Percentiles rank a stretch among this genome's conserved stretches.
phyloP scores from a whole-genome alignment of 2,329 filamentous ascomycete genomes.

The Gnomoniopsis smithogilvyi region DNA sequence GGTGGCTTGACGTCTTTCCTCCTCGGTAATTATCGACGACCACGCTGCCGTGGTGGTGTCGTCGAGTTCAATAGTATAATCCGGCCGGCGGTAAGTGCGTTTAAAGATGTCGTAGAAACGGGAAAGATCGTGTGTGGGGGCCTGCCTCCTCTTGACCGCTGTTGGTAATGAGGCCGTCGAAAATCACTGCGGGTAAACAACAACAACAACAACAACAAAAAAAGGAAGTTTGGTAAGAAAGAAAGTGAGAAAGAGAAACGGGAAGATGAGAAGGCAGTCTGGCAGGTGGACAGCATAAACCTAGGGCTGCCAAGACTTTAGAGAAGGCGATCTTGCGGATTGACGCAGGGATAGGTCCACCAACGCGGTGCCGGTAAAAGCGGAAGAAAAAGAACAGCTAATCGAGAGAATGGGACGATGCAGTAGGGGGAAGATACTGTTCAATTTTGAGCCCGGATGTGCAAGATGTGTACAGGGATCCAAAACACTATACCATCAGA shows the following conservation, averaged over 20 bases:
- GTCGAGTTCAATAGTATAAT: background rate
- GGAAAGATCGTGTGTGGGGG: background rate
- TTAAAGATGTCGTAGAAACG: background rate
- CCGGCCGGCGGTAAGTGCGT: slow-evolving; percentile 13
- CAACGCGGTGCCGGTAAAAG: background rate
- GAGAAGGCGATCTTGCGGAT: background rate
- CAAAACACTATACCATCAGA: slow-evolving; percentile 11
- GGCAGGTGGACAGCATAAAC: background rate
- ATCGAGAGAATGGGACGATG: background rate
- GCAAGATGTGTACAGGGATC: background rate
- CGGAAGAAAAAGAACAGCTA: background rate
- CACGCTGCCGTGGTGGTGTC: background rate
- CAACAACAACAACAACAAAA: too few relatives aligned
- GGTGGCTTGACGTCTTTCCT: background rate
- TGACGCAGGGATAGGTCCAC: background rate
- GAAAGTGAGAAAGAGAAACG: background rate
- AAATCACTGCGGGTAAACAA: background rate
- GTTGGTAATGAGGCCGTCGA: background rate
- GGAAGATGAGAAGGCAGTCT: slow-evolving; percentile 15
- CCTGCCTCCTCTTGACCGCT: slow-evolving; percentile 10
- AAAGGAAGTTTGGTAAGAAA: background rate
- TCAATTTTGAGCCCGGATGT: background rate
- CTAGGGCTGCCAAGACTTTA: slow-evolving; percentile 9
- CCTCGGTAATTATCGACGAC: background rate
- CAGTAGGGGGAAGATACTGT: background rate